These are phyloP conservation scores for Nelumbo lutea DNA, from an alignment of 164 flowering plant genomes.

Conservation along the genomic window DNA sequence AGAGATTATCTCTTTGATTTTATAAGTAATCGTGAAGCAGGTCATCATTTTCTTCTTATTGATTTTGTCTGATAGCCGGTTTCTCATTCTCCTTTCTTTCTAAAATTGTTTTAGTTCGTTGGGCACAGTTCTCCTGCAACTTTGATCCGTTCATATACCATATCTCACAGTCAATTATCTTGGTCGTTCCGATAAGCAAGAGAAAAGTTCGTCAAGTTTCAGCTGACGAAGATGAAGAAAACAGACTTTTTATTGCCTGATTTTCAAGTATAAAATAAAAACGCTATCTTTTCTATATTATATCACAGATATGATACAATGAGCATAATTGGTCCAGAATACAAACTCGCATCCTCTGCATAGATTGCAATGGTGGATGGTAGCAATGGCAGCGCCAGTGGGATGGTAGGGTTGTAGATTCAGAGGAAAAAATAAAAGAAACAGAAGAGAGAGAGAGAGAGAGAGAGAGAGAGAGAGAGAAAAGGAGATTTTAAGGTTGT, in stretches of 20 bases:
- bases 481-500: no score
- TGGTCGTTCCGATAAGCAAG: conserved; percentile 55
- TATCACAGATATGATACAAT: neutral
- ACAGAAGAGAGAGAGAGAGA: no score
- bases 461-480: no score
- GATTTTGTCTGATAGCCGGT: neutral
- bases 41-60: neutral
- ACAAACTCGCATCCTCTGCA: neutral
- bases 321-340: neutral
- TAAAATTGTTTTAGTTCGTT: conserved; percentile 1
- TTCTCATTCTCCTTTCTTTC: neutral
- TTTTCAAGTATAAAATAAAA: conserved; percentile 37
- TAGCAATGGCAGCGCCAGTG: no score
- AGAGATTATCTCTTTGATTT: conserved; percentile 36
- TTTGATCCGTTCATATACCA: conserved; percentile 35
- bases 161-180: conserved; percentile 67
- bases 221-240: conserved; percentile 46
- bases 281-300: neutral
- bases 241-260: conserved; percentile 30
- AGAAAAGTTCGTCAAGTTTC: neutral
- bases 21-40: conserved; percentile 24
- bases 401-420: no score
- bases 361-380: no score
- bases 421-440: no score
- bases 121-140: conserved; percentile 26